Evolutionary conservation across 257 asterid genomes (phyloP).

Genomic region (Gentiana straminea): DNA sequence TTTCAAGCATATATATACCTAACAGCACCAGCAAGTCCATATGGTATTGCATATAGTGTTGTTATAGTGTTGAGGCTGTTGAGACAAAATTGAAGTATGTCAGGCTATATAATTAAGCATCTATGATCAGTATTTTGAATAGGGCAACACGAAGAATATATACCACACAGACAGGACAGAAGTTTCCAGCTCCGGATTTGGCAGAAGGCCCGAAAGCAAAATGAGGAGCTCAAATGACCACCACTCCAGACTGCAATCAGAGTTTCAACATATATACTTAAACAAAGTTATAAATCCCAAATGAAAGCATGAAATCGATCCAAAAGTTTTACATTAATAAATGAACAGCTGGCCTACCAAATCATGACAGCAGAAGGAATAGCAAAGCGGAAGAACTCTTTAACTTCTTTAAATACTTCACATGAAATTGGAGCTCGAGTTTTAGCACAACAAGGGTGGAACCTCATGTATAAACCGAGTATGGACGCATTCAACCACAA

Average conservation of each 20-base stretch:
- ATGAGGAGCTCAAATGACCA: slow-evolving; percentile 81
- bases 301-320: slow-evolving; percentile 39
- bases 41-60: slow-evolving; percentile 59
- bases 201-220: slow-evolving; percentile 67
- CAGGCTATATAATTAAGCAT: background rate
- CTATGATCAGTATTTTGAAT: background rate
- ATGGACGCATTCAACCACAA: slow-evolving; percentile 41
- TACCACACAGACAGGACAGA: slow-evolving; percentile 84
- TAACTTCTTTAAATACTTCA: slow-evolving; percentile 29
- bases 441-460: slow-evolving; percentile 28
- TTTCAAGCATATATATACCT: slow-evolving; percentile 22
- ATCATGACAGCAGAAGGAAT: slow-evolving; percentile 61
- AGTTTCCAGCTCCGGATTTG: slow-evolving; percentile 88
- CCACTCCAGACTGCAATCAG: slow-evolving; percentile 52
- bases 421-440: slow-evolving; percentile 25
- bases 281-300: background rate
- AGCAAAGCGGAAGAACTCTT: slow-evolving; percentile 41
- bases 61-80: slow-evolving; percentile 42
- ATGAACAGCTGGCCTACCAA: slow-evolving; percentile 28
- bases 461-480: slow-evolving; percentile 30
- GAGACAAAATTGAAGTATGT: slow-evolving; percentile 3
- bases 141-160: slow-evolving; percentile 3
- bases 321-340: background rate
- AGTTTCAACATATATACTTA: background rate
- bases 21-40: slow-evolving; percentile 66